Percentiles rank a stretch among this genome's conserved stretches.
Evolutionary conservation across 805 yeast genomes (phyloP).

Genomic region (Suhomyces tanzawaensis): DNA sequence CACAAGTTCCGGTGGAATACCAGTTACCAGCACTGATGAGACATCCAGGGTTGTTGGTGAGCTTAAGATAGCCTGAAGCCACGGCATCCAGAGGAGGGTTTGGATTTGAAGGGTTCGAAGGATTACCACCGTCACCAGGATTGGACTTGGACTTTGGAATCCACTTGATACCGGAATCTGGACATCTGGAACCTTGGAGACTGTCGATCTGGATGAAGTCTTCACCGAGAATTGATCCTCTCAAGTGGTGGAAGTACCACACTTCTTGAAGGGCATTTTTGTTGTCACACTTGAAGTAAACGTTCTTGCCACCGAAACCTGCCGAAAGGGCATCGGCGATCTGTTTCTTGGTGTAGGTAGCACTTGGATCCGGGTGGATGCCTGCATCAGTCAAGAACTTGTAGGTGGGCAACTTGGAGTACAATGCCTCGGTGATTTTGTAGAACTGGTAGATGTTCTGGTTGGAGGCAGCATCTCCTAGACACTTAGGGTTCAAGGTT

Average conservation of each 20-base stretch:
- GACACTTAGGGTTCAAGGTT: constrained; percentile 74
- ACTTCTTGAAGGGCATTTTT: constrained; percentile 33
- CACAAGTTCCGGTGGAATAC: constrained; percentile 83
- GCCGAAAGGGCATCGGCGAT: constrained; percentile 51
- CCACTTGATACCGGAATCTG: constrained; percentile 63
- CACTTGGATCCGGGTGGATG: constrained; percentile 60
- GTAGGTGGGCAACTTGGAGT: constrained; percentile 61
- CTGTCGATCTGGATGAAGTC: constrained; percentile 46
- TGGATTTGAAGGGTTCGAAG: constrained; percentile 5
- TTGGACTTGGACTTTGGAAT: constrained; percentile 53
- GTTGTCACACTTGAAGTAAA: constrained; percentile 59
- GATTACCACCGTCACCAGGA: constrained; percentile 5
- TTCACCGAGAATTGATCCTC: constrained; percentile 18
- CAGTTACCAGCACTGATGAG: constrained; percentile 83
- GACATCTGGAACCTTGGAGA: constrained; percentile 58
- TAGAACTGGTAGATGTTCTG: constrained; percentile 68
- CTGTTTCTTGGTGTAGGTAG: constrained; percentile 56
- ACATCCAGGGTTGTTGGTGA: constrained; percentile 63
- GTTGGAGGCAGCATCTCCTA: constrained; percentile 32
- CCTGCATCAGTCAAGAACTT: constrained; percentile 65
- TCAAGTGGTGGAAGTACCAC: constrained; percentile 26
- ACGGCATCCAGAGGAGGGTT: constrained; percentile 20
- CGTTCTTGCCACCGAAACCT: constrained; percentile 52
- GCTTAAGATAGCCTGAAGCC: constrained; percentile 38
- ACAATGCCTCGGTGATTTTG: constrained; percentile 56